phyloP scores from a whole-genome alignment of 768 basidiomycete genomes.

The Rossbeevera mucosa region DNA sequence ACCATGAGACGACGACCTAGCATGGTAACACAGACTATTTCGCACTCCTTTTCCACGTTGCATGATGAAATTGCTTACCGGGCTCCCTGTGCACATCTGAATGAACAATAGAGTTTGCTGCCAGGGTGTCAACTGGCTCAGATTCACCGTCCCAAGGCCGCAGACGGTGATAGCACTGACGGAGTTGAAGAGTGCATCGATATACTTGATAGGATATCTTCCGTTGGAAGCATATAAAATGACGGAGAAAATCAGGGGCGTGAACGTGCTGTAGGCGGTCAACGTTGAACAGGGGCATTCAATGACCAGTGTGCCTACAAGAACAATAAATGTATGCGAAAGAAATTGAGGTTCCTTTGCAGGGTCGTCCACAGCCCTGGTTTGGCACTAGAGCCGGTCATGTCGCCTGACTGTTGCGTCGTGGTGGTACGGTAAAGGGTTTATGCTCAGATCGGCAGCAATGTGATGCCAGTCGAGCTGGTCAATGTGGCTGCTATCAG shows the following conservation, averaged over 20 bases:
- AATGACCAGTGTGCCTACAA: conserved; percentile 42
- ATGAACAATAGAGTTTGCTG: conserved; percentile 69
- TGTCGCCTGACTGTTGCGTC: background rate
- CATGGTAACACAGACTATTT: background rate
- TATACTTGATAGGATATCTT: conserved; percentile 59
- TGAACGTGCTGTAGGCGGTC: conserved; percentile 51
- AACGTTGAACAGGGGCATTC: conserved; percentile 2
- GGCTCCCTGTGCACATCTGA: conserved; percentile 74
- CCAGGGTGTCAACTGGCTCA: conserved; percentile 63
- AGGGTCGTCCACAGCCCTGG: conserved; percentile 24
- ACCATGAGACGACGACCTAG: conserved; percentile 77
- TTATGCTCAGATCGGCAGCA: no score
- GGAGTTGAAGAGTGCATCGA: conserved; percentile 75
- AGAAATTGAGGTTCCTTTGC: conserved; percentile 59
- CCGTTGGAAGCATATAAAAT: conserved; percentile 87
- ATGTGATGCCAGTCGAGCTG: no score
- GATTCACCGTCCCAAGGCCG: conserved; percentile 66
- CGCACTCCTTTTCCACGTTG: background rate
- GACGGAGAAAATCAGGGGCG: conserved; percentile 71
- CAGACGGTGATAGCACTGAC: conserved; percentile 77
- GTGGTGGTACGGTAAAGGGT: no score
- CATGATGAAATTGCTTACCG: conserved; percentile 43
- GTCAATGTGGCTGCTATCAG: no score
- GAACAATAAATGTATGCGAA: conserved; percentile 55
- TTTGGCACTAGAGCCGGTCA: conserved; percentile 4